These are phyloP conservation scores for Lentinula lateritia DNA, from an alignment of 768 basidiomycete genomes.

Conservation along the genomic window DNA sequence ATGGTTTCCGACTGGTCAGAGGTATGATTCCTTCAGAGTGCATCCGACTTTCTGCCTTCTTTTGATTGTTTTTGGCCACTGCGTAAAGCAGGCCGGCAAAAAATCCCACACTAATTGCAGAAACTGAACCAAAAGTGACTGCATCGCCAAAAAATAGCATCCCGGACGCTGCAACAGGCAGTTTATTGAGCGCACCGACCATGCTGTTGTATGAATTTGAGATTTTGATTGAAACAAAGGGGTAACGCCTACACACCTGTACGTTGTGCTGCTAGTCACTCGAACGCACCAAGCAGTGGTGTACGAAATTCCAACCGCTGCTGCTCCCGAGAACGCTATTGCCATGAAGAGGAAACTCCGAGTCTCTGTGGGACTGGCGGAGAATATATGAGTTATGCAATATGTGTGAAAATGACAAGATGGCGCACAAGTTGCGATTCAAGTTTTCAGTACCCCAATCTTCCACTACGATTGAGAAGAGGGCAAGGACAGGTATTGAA, in stretches of 20 bases:
- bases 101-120: conserved; percentile 84
- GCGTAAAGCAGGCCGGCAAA: conserved; percentile 90
- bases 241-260: conserved; percentile 52
- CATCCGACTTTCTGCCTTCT: conserved; percentile 59
- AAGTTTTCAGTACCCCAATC: conserved; percentile 85
- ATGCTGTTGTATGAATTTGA: conserved; percentile 46
- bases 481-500: conserved; percentile 83
- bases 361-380: conserved; percentile 73
- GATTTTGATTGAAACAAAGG: background rate
- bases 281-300: conserved; percentile 99
- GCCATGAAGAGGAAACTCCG: conserved; percentile 76
- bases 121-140: conserved; percentile 83
- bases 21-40: conserved; percentile 57
- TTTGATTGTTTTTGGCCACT: conserved; percentile 91
- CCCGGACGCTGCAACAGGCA: conserved; percentile 97
- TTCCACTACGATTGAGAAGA: conserved; percentile 82
- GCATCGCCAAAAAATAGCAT: conserved; percentile 95
- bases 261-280: conserved; percentile 96
- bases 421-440: conserved; percentile 80
- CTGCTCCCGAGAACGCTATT: conserved; percentile 95
- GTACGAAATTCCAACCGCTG: conserved; percentile 96
- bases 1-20: conserved; percentile 46
- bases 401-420: background rate
- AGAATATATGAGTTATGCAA: conserved; percentile 1
- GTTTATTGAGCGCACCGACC: conserved; percentile 96